Base-by-base conservation (phyloP, 176 grass and related monocot species). In the Zoysia japonica region DNA sequence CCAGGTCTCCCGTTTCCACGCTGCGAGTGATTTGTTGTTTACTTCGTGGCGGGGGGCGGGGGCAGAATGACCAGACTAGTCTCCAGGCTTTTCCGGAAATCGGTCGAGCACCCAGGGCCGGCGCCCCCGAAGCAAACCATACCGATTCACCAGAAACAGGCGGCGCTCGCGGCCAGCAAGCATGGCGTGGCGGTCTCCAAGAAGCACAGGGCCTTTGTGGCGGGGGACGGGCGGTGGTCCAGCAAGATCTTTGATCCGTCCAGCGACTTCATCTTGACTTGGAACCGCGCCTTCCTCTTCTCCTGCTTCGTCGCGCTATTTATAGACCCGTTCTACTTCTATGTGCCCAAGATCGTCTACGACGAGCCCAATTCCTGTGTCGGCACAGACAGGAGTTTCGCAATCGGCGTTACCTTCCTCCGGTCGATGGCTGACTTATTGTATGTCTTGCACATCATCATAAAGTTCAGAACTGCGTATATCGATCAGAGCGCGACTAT, bases 391-490 rank as follows among this genome's bases (percentile, higher is more conserved):
- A 73, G 5, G 15, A 78, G 52, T 47, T 72, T 99, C 17, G 84
- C 88, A 20, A 75, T 95, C 37, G 80, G 76, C 65, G 57, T 99
- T 59, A 99, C 96, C 9, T 78, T 90, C 79, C 87, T 95, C 36
- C 69, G 96, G 43, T 89, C 92, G 28, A 19, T 93, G 54, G 80
- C 92, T 1, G 96, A 99, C 82, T 73, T 95, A n/a, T 76, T 99
- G 38, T 99, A 95, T 78, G 77, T 84, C 57, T 57, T 89, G 84
- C 90, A 95, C 80, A 89, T 99, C 60, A 61, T 89, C 70, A 82
- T 95, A 61, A 99, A 99, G 79, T 99, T 99, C 84, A 89, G 90
- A 59, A 99, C 88, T 2, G 92, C 96, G 1, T 99, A 93, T 83
- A 73, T 99, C 36, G 89, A 89, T 78, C 90, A 82, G 1, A 91